phyloP scores from a whole-genome alignment of 352 stramenopile genomes.

The Pythium dissimile region DNA sequence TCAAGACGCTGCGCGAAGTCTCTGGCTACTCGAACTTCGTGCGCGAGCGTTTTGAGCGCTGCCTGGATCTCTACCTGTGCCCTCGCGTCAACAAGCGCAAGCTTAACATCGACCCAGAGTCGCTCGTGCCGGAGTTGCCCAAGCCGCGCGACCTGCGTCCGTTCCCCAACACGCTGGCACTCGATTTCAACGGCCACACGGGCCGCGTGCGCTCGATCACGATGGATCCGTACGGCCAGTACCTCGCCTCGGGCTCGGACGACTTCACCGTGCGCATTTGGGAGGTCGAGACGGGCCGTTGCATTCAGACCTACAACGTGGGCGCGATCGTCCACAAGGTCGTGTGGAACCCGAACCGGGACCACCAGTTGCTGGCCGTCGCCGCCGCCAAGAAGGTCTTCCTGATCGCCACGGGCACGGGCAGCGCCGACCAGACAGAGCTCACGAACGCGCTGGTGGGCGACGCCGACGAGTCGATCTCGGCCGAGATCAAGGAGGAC shows the following conservation, averaged over 20 bases:
- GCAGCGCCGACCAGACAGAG: constrained; percentile 90
- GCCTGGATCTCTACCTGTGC: constrained; percentile 99
- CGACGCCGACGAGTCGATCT: constrained; percentile 73
- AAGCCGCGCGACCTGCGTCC: constrained; percentile 96
- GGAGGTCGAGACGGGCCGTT: constrained; percentile 95
- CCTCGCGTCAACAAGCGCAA: constrained; percentile 95
- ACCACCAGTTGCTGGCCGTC: constrained; percentile 94
- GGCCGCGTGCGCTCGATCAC: constrained; percentile 91
- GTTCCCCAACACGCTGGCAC: constrained; percentile 95
- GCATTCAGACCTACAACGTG: constrained; percentile 91
- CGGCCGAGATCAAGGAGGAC: constrained; percentile 43
- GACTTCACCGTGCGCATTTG: constrained; percentile 96
- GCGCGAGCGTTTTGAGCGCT: constrained; percentile 99
- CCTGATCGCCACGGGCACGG: constrained; percentile 94
- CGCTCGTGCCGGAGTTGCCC: constrained; percentile 94
- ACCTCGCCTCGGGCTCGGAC: constrained; percentile 94
- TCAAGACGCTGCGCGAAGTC: constrained; percentile 95
- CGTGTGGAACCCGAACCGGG: constrained; percentile 96
- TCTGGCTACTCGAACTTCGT: constrained; percentile 96
- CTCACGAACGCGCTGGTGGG: constrained; percentile 94
- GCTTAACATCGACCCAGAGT: constrained; percentile 98
- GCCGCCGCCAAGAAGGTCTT: constrained; percentile 89
- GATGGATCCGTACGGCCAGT: constrained; percentile 96
- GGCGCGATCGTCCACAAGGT: constrained; percentile 89
- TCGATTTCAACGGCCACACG: constrained; percentile 88